Conservation (phyloP, 2,329 filamentous ascomycete species). For the Pyrenophora graminea region DNA sequence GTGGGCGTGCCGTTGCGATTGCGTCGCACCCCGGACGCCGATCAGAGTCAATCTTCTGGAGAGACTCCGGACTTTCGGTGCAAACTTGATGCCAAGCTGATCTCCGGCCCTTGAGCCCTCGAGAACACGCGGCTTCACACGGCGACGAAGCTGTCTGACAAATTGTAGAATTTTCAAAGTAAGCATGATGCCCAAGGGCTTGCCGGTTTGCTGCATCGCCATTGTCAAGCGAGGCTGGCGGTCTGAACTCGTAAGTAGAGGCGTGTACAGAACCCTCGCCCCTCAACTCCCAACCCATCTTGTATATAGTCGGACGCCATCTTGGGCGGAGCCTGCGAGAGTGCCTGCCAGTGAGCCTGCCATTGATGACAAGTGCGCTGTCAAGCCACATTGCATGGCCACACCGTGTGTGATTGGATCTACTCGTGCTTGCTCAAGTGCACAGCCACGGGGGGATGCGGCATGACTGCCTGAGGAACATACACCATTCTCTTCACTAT, state of each 20-base stretch:
- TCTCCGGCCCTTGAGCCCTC: conserved; percentile 23
- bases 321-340: conserved; percentile 31
- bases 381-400: conserved; percentile 22
- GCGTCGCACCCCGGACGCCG: conserved; percentile 26
- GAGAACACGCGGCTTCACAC: conserved; percentile 39
- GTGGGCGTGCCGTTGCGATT: conserved; percentile 20
- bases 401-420: conserved; percentile 26
- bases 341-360: conserved; percentile 29
- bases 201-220: conserved; percentile 34
- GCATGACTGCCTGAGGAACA: conserved; percentile 12
- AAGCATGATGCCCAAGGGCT: conserved; percentile 40
- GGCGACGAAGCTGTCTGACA: conserved; percentile 46
- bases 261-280: conserved; percentile 22
- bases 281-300: conserved; percentile 12
- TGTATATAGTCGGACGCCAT: conserved; percentile 32
- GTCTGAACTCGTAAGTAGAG: conserved; percentile 29
- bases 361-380: conserved; percentile 19
- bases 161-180: conserved; percentile 46
- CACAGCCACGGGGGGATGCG: conserved; percentile 16
- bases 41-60: conserved; percentile 32
- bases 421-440: conserved; percentile 4
- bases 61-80: conserved; percentile 33
- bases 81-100: conserved; percentile 27
- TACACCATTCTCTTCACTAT: conserved; percentile 17
- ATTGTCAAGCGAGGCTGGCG: conserved; percentile 31